phyloP scores from a whole-genome alignment of 1,284 basidiomycete genomes.

The Ustilago hordei region DNA sequence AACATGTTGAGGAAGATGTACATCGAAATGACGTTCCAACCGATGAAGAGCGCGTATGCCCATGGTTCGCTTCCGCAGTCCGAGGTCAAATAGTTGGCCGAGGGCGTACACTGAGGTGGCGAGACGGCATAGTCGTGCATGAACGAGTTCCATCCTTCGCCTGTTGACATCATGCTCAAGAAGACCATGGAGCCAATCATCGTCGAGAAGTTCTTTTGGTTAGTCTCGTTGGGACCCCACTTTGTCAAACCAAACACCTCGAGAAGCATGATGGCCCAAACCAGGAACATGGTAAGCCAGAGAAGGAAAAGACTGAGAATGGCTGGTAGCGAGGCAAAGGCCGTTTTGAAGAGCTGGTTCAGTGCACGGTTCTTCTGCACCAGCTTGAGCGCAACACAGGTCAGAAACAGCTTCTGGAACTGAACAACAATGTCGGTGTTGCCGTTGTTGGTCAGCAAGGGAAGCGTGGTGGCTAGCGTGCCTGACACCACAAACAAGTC shows the following conservation, averaged over 20 bases:
- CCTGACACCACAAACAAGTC: slow-evolving; percentile 86
- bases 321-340: slow-evolving; percentile 85
- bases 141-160: slow-evolving; percentile 70
- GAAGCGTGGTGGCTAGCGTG: slow-evolving; percentile 84
- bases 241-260: slow-evolving; percentile 95
- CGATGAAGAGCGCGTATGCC: slow-evolving; percentile 90
- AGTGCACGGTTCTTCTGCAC: slow-evolving; percentile 88
- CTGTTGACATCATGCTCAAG: slow-evolving; percentile 75
- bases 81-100: slow-evolving; percentile 76
- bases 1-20: slow-evolving; percentile 79
- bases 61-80: slow-evolving; percentile 90
- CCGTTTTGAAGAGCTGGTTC: slow-evolving; percentile 97
- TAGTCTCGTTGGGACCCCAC: slow-evolving; percentile 79
- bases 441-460: slow-evolving; percentile 65
- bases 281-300: slow-evolving; percentile 92
- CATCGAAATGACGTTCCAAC: slow-evolving; percentile 97
- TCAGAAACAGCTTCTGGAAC: slow-evolving; percentile 93
- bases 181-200: slow-evolving; percentile 86
- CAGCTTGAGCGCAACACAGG: slow-evolving; percentile 92
- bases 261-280: slow-evolving; percentile 89
- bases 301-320: slow-evolving; percentile 87
- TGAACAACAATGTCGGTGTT: slow-evolving; percentile 72
- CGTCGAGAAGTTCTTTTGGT: slow-evolving; percentile 83
- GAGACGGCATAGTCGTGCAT: slow-evolving; percentile 72
- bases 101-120: slow-evolving; percentile 83